Conservation (phyloP, 2,329 filamentous ascomycete species). For the Metarhizium album region DNA sequence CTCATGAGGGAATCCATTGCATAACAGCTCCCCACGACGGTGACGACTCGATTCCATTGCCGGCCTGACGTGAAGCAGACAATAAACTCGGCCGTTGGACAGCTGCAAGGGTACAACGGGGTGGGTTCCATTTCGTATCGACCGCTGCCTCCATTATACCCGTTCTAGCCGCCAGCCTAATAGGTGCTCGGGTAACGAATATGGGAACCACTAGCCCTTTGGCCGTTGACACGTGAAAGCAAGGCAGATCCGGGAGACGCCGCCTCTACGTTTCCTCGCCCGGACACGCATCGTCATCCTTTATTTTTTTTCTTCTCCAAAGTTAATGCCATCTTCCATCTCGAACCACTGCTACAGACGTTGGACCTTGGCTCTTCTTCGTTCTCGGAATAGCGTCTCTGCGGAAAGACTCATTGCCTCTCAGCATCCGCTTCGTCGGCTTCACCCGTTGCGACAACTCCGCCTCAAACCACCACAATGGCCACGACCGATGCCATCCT, state of each 20-base stretch:
- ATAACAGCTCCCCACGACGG: too few relatives aligned
- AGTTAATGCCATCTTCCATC: too few relatives aligned
- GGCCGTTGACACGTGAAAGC: constrained; percentile 25
- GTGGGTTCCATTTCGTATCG: background rate
- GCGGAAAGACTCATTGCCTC: too few relatives aligned
- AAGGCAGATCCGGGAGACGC: constrained; percentile 2
- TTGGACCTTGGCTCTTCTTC: background rate
- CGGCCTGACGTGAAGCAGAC: too few relatives aligned
- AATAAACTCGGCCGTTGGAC: too few relatives aligned
- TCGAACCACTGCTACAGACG: too few relatives aligned
- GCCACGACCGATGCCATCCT: constrained; percentile 65
- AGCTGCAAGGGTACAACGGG: background rate
- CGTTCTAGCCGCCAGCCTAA: background rate
- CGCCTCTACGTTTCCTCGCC: constrained; percentile 6
- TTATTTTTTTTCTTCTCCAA: too few relatives aligned
- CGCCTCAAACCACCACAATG: constrained; percentile 34
- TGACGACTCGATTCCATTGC: too few relatives aligned
- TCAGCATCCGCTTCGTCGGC: background rate
- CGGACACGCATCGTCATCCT: background rate
- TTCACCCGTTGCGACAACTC: background rate
- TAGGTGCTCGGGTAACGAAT: background rate
- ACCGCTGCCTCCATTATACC: background rate
- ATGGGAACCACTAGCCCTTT: background rate
- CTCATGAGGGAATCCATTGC: too few relatives aligned
- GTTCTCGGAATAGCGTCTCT: background rate